Evolutionary conservation across 768 basidiomycete genomes (phyloP).

Genomic region (Tephrocybe sp.): DNA sequence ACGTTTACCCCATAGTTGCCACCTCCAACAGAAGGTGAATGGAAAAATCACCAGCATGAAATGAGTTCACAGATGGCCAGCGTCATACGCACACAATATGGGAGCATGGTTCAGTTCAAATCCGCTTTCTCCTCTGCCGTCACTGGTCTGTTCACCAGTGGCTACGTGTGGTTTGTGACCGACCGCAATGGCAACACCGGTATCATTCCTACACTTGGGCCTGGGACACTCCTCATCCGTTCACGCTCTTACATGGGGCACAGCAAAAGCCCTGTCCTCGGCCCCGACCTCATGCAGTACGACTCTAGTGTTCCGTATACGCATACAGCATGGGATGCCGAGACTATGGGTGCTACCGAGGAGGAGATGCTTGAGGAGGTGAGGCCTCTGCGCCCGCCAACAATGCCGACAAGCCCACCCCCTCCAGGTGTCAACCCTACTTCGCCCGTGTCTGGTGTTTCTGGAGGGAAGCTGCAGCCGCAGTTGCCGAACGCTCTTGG

Average conservation of each 20-base stretch:
- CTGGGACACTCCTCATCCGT: slow-evolving; percentile 83
- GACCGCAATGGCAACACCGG: slow-evolving; percentile 61
- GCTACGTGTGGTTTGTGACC: slow-evolving; percentile 88
- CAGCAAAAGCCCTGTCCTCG: slow-evolving; percentile 17
- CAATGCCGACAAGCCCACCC: slow-evolving; percentile 20
- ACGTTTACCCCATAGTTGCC: slow-evolving; percentile 36
- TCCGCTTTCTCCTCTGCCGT: slow-evolving; percentile 76
- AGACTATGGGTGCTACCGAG: not conserved
- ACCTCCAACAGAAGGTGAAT: slow-evolving; percentile 29
- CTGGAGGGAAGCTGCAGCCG: slow-evolving; percentile 26
- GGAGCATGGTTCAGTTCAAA: slow-evolving; percentile 66
- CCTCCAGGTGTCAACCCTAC: slow-evolving; percentile 25
- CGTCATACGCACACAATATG: slow-evolving; percentile 52
- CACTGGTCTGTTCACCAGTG: slow-evolving; percentile 74
- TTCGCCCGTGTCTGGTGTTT: slow-evolving; percentile 44
- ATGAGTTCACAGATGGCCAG: slow-evolving; percentile 32
- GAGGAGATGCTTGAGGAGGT: slow-evolving; percentile 2
- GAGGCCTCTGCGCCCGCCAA: slow-evolving; percentile 12
- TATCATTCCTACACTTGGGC: slow-evolving; percentile 83
- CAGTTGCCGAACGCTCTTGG: slow-evolving; percentile 28
- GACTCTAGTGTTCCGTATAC: slow-evolving; percentile 4
- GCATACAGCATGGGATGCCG: slow-evolving; percentile 1
- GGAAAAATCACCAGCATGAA: slow-evolving; percentile 33
- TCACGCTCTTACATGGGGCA: slow-evolving; percentile 43
- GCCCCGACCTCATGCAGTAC: slow-evolving; percentile 8